phyloP scores from a whole-genome alignment of 2,329 filamentous ascomycete genomes.

The Cladorrhinum sp. region DNA sequence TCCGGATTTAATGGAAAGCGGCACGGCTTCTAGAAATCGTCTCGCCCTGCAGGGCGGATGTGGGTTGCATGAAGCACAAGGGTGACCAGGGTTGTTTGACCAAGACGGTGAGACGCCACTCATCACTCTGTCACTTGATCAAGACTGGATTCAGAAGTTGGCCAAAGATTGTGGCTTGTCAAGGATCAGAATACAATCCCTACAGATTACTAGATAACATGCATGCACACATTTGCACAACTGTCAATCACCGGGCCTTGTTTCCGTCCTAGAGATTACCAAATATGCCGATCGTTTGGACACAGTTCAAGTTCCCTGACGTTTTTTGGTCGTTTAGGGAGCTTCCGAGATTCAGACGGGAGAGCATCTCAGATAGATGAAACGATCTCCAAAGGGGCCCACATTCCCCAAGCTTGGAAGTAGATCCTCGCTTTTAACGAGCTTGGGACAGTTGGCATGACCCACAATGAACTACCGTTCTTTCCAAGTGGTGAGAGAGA shows the following conservation, averaged over 20 bases:
- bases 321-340: background rate
- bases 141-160: no score
- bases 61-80: background rate
- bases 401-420: slow-evolving; percentile 4
- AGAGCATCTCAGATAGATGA: slow-evolving; percentile 8
- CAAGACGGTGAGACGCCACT: background rate
- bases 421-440: background rate
- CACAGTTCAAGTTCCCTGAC: background rate
- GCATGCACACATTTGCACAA: background rate
- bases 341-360: background rate
- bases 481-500: background rate
- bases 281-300: slow-evolving; percentile 1
- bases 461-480: slow-evolving; percentile 6
- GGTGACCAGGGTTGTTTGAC: background rate
- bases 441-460: no score
- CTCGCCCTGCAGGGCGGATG: background rate
- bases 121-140: background rate
- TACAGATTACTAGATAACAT: background rate
- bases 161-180: background rate
- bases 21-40: slow-evolving; percentile 1
- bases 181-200: background rate
- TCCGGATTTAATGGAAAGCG: slow-evolving; percentile 1
- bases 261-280: background rate
- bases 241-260: background rate
- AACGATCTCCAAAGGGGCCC: background rate